Evolutionary conservation across 2,329 filamentous ascomycete species (phyloP).

Genomic region (Alternaria atra): DNA sequence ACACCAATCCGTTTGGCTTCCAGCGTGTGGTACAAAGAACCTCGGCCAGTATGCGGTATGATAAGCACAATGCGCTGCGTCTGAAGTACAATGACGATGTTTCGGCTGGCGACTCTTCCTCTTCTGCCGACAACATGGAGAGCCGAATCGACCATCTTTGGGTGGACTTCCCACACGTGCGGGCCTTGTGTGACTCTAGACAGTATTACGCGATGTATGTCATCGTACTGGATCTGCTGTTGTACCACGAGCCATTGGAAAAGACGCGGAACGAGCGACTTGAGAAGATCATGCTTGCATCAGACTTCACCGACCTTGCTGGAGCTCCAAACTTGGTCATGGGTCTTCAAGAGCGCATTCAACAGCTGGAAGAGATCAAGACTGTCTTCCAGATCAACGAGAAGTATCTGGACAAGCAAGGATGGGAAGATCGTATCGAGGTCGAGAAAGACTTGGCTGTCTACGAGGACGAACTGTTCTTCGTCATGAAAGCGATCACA

Average conservation of each 20-base stretch:
- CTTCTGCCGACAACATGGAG: slow-evolving; percentile 67
- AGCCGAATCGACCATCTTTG: slow-evolving; percentile 93
- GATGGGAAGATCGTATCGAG: slow-evolving; percentile 89
- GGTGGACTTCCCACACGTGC: slow-evolving; percentile 93
- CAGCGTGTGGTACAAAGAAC: slow-evolving; percentile 96
- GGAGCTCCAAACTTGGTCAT: slow-evolving; percentile 94
- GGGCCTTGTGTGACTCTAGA: slow-evolving; percentile 94
- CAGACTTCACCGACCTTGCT: slow-evolving; percentile 95
- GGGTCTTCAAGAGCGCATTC: slow-evolving; percentile 88
- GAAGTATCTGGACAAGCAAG: slow-evolving; percentile 83
- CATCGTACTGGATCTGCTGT: slow-evolving; percentile 92
- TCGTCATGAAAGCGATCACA: slow-evolving; percentile 99
- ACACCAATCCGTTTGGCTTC: slow-evolving; percentile 95
- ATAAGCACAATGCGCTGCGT: slow-evolving; percentile 97
- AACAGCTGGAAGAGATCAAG: slow-evolving; percentile 95
- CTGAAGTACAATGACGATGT: slow-evolving; percentile 98
- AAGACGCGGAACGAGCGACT: slow-evolving; percentile 95
- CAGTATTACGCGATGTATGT: slow-evolving; percentile 99
- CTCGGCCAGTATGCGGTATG: slow-evolving; percentile 90
- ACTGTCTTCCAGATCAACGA: slow-evolving; percentile 93
- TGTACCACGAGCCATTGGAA: slow-evolving; percentile 95
- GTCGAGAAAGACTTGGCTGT: slow-evolving; percentile 87
- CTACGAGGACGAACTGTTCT: slow-evolving; percentile 97
- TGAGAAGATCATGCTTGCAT: slow-evolving; percentile 98
- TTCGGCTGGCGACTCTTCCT: slow-evolving; percentile 66